phyloP scores from a whole-genome alignment of 202 grass and related monocot species.

The Panicum hallii region DNA sequence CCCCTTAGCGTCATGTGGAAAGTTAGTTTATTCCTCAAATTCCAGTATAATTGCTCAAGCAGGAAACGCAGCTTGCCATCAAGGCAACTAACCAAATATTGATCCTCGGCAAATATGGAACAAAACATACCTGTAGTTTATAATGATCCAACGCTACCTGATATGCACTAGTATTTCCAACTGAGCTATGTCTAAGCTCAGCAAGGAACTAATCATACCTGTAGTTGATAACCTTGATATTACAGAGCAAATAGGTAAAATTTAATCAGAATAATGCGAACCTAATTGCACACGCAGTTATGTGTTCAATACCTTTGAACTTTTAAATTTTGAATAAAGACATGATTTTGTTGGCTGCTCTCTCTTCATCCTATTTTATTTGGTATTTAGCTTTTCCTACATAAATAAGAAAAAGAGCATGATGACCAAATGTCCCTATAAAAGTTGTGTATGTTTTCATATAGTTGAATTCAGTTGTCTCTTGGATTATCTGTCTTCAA shows the following conservation, averaged over 20 bases:
- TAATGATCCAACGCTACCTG: neutral
- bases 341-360: conserved; percentile 2
- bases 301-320: neutral
- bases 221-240: neutral
- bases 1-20: neutral
- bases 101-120: neutral
- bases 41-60: neutral
- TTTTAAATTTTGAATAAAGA: neutral
- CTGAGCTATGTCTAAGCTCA: neutral
- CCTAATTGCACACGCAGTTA: neutral
- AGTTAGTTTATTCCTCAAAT: neutral
- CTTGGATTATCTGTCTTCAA: neutral
- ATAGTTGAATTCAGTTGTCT: neutral
- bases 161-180: neutral
- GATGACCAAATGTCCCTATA: neutral
- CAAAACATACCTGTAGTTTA: neutral
- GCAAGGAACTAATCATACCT: neutral
- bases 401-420: neutral
- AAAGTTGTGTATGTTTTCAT: neutral
- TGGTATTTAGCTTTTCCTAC: neutral
- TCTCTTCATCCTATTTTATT: neutral
- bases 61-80: neutral
- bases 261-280: neutral
- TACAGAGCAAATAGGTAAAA: neutral
- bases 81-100: neutral